Evolutionary conservation across 305 asterid genomes (phyloP).

Genomic region (Salvia sclarea): DNA sequence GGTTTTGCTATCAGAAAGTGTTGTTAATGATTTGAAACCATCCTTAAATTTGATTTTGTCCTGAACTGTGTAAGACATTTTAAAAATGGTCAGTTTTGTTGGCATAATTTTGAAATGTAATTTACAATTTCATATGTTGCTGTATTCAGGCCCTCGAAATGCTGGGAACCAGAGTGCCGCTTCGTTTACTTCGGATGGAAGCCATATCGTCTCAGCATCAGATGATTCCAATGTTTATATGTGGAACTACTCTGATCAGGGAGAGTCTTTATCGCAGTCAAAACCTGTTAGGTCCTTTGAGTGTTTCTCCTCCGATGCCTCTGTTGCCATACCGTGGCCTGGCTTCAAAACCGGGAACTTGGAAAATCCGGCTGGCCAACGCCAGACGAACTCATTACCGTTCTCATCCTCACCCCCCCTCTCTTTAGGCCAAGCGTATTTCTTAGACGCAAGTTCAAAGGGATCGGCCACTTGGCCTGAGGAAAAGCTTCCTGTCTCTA

Average conservation of each 20-base stretch:
- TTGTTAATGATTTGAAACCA: background rate
- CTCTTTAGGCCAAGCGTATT: conserved; percentile 54
- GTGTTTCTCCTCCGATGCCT: conserved; percentile 67
- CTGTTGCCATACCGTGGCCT: conserved; percentile 79
- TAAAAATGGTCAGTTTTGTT: background rate
- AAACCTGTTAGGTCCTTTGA: conserved; percentile 61
- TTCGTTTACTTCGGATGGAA: conserved; percentile 50
- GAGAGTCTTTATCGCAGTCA: conserved; percentile 38
- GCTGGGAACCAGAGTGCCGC: conserved; percentile 48
- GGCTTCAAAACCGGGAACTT: conserved; percentile 40
- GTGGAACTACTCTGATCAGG: conserved; percentile 53
- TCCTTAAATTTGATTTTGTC: background rate
- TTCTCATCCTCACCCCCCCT: conserved; percentile 52
- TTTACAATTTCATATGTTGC: background rate
- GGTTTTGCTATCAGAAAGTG: background rate
- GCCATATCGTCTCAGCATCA: conserved; percentile 49
- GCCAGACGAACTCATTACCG: conserved; percentile 41
- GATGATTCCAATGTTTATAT: conserved; percentile 50
- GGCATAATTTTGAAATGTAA: background rate
- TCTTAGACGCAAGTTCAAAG: conserved; percentile 52
- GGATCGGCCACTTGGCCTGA: conserved; percentile 95
- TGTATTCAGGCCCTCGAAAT: conserved; percentile 41
- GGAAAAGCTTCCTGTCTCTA: conserved; percentile 79
- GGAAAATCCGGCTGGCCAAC: background rate
- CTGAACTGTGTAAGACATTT: background rate